Conservation (phyloP, 2,329 filamentous ascomycete genomes). For the Setomelanomma holmii region DNA sequence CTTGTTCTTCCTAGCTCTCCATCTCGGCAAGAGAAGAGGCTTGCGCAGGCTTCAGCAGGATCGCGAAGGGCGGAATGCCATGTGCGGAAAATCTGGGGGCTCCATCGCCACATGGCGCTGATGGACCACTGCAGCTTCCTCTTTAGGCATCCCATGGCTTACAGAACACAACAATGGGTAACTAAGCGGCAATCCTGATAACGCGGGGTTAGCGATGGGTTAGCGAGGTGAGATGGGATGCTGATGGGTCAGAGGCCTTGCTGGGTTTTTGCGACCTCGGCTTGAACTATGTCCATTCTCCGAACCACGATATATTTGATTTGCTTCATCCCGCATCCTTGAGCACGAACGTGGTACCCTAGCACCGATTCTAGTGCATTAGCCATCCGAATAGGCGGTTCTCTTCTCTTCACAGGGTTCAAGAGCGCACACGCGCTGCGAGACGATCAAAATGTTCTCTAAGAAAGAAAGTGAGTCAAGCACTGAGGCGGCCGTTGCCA, state of each 20-base stretch:
- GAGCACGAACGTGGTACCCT: constrained; percentile 8
- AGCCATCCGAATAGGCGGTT: constrained; percentile 6
- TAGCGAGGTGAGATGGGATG: constrained; percentile 22
- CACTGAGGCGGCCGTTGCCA: constrained; percentile 9
- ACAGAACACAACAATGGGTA: constrained; percentile 7
- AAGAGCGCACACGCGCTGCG: not conserved
- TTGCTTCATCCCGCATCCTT: constrained; percentile 8
- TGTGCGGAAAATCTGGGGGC: not conserved
- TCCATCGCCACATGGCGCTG: constrained; percentile 13
- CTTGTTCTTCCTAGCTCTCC: not conserved
- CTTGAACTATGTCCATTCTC: constrained; percentile 5
- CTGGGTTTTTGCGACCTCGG: constrained; percentile 25
- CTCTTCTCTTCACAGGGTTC: not conserved
- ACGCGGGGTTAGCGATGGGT: constrained; percentile 35
- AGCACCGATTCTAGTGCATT: constrained; percentile 6
- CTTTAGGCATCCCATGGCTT: constrained; percentile 12
- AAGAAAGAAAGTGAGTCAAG: constrained; percentile 41
- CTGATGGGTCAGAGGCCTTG: constrained; percentile 12
- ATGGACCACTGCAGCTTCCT: constrained; percentile 21
- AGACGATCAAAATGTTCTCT: constrained; percentile 34
- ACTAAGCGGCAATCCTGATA: constrained; percentile 16
- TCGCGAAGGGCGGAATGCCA: not conserved
- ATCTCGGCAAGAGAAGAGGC: not conserved
- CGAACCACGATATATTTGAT: constrained; percentile 5
- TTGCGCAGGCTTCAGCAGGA: not conserved